Conservation (phyloP, 345 rosid genomes). For the Euphorbia tirucalli region DNA sequence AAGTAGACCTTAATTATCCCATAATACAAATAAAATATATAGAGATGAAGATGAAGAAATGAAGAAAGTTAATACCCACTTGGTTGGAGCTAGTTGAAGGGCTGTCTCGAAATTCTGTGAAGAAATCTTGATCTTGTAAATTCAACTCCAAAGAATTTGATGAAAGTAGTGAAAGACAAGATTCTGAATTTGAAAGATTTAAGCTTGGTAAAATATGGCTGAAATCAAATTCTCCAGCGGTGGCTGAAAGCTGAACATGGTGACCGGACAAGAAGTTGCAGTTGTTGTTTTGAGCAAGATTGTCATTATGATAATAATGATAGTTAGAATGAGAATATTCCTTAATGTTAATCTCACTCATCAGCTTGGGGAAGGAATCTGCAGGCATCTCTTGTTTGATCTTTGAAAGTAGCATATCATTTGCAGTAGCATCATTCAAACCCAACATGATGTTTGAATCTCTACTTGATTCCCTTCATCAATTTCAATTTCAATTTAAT, state of each 20-base stretch:
- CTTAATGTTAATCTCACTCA: conserved; percentile 18
- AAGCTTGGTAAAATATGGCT: conserved; percentile 24
- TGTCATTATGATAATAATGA: neutral
- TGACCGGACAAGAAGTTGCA: conserved; percentile 23
- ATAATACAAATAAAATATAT: no score
- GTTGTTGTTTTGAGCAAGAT: conserved; percentile 14
- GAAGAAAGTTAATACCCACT: conserved; percentile 20
- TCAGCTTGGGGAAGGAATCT: conserved; percentile 23
- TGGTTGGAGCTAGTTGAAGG: conserved; percentile 30
- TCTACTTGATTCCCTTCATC: conserved; percentile 12
- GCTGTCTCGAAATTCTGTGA: conserved; percentile 15
- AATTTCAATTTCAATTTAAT: conserved; percentile 20
- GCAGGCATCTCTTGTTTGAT: conserved; percentile 29
- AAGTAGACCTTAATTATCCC: no score
- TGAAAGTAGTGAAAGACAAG: conserved; percentile 23
- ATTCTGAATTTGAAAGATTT: conserved; percentile 10
- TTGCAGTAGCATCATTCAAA: conserved; percentile 22
- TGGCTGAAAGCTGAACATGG: no score
- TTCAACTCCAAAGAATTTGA: conserved; percentile 33
- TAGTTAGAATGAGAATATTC: neutral
- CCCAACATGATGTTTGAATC: conserved; percentile 11
- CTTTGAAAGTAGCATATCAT: conserved; percentile 18
- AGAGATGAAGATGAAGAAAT: neutral
- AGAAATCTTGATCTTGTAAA: conserved; percentile 13
- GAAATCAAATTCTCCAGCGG: conserved; percentile 18